phyloP scores from a whole-genome alignment of 495 filamentous ascomycete species.

The Aspergillus wentii region DNA sequence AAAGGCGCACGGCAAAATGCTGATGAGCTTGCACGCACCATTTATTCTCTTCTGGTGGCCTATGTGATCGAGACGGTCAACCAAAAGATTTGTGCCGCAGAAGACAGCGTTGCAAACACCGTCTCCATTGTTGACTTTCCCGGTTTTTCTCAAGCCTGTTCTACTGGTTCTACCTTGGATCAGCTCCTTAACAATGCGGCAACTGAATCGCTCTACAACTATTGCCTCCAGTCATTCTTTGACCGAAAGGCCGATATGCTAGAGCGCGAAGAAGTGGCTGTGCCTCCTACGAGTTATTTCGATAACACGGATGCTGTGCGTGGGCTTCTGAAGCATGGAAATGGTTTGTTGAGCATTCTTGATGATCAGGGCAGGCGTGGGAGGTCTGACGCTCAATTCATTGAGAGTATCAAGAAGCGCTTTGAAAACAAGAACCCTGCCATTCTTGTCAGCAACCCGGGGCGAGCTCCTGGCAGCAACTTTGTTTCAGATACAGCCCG shows the following conservation, averaged over 20 bases:
- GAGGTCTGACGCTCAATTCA: constrained; percentile 79
- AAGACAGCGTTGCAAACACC: constrained; percentile 87
- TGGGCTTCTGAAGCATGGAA: constrained; percentile 83
- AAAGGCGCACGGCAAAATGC: constrained; percentile 84
- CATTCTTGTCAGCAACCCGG: constrained; percentile 67
- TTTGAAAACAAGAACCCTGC: constrained; percentile 93
- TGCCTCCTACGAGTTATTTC: constrained; percentile 90
- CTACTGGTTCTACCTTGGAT: constrained; percentile 82
- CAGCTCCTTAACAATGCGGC: constrained; percentile 94
- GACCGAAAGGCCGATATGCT: constrained; percentile 86
- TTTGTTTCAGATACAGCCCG: constrained; percentile 73
- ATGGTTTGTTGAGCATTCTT: constrained; percentile 87
- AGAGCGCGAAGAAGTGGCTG: constrained; percentile 84
- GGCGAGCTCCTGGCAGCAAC: constrained; percentile 69
- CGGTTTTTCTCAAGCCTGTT: constrained; percentile 77
- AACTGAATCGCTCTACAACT: constrained; percentile 84
- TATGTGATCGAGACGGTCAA: constrained; percentile 92
- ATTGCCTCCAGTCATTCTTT: constrained; percentile 93
- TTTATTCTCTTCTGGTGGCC: constrained; percentile 93
- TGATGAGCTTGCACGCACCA: constrained; percentile 85
- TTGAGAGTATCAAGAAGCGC: constrained; percentile 84
- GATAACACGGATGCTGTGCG: constrained; percentile 94
- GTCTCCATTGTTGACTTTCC: constrained; percentile 95
- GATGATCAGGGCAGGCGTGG: constrained; percentile 92
- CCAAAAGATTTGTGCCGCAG: constrained; percentile 78